Evolutionary conservation across 2,329 filamentous ascomycete genomes (phyloP).

Genomic region (Scopulariopsis brevicaulis): DNA sequence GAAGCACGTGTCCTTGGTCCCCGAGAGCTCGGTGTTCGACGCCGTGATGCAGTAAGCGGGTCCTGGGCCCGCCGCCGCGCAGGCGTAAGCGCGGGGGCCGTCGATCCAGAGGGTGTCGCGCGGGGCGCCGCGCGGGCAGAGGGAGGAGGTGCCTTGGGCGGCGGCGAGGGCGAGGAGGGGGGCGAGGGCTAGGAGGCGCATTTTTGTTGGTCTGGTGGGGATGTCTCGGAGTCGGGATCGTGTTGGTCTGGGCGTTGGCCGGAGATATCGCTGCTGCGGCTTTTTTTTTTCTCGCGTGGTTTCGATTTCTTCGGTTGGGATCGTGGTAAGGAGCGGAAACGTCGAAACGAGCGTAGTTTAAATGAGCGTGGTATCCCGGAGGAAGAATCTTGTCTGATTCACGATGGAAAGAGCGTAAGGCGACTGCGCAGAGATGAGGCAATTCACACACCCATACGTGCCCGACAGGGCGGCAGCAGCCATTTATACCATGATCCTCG

Average conservation of each 20-base stretch:
- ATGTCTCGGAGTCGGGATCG: background rate
- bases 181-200: constrained; percentile 1
- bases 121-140: background rate
- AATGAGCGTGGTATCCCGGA: background rate
- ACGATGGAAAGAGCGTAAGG: background rate
- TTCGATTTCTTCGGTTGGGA: background rate
- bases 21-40: background rate
- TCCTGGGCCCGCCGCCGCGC: background rate
- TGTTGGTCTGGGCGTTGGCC: background rate
- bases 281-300: background rate
- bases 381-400: background rate
- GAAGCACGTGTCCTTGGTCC: background rate
- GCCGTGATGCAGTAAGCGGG: constrained; percentile 1
- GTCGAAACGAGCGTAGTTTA: background rate
- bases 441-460: background rate
- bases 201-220: background rate
- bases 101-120: constrained; percentile 3
- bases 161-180: background rate
- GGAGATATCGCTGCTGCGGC: background rate
- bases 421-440: background rate
- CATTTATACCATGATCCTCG: background rate
- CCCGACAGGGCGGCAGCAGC: background rate
- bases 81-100: constrained; percentile 1
- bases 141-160: background rate
- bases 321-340: background rate